Conservation (phyloP, 805 yeast genomes). For the Saccharomyces jurei region DNA sequence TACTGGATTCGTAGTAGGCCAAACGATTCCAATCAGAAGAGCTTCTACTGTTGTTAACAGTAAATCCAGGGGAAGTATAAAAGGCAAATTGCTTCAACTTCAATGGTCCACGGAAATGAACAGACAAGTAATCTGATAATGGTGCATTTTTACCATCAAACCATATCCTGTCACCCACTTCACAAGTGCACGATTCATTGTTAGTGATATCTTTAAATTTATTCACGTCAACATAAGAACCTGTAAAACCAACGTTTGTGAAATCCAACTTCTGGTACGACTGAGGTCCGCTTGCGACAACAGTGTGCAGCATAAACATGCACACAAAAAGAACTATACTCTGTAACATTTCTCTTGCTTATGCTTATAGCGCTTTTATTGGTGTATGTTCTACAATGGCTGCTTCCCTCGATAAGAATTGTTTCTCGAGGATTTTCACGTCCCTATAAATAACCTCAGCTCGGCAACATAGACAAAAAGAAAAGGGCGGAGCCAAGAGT, state of each 20-base stretch:
- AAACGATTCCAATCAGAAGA: conserved; percentile 47
- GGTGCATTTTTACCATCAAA: conserved; percentile 54
- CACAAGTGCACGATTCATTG: conserved; percentile 16
- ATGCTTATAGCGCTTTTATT: background rate
- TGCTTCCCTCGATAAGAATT: background rate
- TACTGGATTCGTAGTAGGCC: conserved; percentile 43
- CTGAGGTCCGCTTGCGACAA: conserved; percentile 2
- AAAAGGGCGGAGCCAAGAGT: background rate
- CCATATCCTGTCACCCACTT: conserved; percentile 16
- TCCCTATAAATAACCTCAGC: conserved; percentile 2
- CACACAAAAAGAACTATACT: background rate
- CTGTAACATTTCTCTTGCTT: background rate
- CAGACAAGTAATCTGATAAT: conserved; percentile 52
- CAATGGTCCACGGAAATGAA: conserved; percentile 69
- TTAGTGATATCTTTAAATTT: conserved; percentile 12
- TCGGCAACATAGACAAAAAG: conserved; percentile 4
- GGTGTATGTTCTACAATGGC: background rate
- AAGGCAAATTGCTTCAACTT: conserved; percentile 49
- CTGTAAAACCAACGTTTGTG: conserved; percentile 29
- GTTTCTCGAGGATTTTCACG: background rate
- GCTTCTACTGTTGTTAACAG: conserved; percentile 14
- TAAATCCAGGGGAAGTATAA: conserved; percentile 39
- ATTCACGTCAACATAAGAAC: conserved; percentile 14
- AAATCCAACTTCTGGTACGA: conserved; percentile 20
- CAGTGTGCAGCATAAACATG: background rate